phyloP scores from a whole-genome alignment of 2,329 filamentous ascomycete genomes.

The Aspergillus niger region DNA sequence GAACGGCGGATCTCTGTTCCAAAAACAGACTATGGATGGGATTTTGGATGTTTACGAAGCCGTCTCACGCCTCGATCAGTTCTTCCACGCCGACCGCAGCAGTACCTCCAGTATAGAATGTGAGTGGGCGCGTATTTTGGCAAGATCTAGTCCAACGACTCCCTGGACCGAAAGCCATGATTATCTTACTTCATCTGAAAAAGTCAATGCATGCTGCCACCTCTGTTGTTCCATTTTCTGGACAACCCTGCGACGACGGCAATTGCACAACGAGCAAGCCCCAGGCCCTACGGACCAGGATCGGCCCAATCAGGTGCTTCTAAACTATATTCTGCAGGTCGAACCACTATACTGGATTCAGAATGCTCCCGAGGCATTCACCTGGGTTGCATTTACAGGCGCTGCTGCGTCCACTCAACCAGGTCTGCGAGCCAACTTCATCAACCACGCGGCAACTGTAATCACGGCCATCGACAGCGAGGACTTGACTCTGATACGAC shows the following conservation, averaged over 20 bases:
- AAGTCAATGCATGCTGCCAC: too few relatives aligned
- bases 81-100: background rate
- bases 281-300: too few relatives aligned
- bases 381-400: background rate
- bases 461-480: background rate
- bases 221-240: too few relatives aligned
- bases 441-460: background rate
- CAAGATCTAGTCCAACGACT: too few relatives aligned
- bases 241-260: too few relatives aligned
- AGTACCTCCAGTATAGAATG: background rate
- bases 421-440: background rate
- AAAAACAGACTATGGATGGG: background rate
- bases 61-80: background rate
- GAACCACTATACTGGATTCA: too few relatives aligned
- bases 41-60: background rate
- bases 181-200: too few relatives aligned
- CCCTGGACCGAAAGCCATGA: too few relatives aligned
- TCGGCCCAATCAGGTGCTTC: too few relatives aligned
- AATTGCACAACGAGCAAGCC: too few relatives aligned
- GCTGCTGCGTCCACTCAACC: background rate
- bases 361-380: background rate
- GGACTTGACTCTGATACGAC: background rate
- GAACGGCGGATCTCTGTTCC: background rate
- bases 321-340: too few relatives aligned
- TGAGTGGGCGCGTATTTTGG: too few relatives aligned